A percentile compares a stretch with the other conserved stretches of the same genome.
Evolutionary conservation across 306 rosid species (phyloP).

Genomic region (Sindora glabra): DNA sequence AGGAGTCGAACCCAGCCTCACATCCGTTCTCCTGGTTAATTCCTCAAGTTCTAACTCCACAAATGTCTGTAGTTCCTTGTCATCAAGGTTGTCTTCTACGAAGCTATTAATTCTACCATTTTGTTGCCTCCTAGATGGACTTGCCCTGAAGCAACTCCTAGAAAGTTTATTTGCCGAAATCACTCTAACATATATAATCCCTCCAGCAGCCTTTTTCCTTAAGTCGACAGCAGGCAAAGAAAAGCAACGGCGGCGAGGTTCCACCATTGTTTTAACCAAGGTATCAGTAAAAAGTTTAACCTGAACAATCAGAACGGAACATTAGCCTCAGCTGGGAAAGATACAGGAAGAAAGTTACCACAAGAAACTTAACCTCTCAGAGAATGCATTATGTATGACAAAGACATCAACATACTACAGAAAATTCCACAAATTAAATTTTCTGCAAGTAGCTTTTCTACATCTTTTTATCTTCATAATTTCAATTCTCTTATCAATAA

Average conservation of each 20-base stretch:
- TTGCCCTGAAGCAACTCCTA: conserved; percentile 55
- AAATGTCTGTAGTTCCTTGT: conserved; percentile 71
- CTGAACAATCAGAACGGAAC: conserved; percentile 29
- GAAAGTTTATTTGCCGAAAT: conserved; percentile 71
- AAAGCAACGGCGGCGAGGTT: conserved; percentile 88
- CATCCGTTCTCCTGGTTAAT: conserved; percentile 69
- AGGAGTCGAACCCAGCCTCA: conserved; percentile 64
- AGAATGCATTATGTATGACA: not conserved
- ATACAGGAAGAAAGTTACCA: not conserved
- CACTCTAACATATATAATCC: conserved; percentile 69
- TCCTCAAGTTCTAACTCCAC: conserved; percentile 86
- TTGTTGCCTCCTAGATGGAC: conserved; percentile 46
- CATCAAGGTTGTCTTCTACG: conserved; percentile 43
- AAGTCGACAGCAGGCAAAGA: conserved; percentile 73
- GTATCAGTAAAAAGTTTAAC: conserved; percentile 73
- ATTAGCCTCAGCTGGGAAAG: not conserved
- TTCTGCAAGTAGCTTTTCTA: not conserved
- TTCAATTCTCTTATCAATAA: not conserved
- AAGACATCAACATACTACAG: not conserved
- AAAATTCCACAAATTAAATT: not conserved
- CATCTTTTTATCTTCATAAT: conserved; percentile 3
- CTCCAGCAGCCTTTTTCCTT: conserved; percentile 76
- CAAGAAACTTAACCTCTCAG: not conserved
- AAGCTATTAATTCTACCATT: conserved; percentile 33
- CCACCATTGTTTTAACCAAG: conserved; percentile 87